A percentile compares a stretch with the other conserved stretches of the same genome.
Evolutionary conservation across 176 grass and related monocot genomes (phyloP).

Genomic region (Calamus simplicifolius): DNA sequence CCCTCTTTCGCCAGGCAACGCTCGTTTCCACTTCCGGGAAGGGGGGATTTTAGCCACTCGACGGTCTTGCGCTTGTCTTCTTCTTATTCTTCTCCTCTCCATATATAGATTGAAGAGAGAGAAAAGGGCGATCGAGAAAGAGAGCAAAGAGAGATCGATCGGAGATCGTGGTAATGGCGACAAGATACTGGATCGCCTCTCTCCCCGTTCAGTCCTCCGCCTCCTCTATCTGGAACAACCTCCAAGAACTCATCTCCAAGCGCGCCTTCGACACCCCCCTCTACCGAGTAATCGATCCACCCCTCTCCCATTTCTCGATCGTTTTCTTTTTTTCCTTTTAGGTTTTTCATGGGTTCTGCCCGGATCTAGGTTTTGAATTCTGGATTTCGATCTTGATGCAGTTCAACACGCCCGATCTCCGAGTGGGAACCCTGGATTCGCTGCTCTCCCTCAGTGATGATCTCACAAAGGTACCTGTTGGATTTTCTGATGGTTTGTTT

Average conservation of each 20-base stretch:
- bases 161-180: constrained; percentile 39
- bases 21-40: too few relatives aligned
- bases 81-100: too few relatives aligned
- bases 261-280: constrained; percentile 87
- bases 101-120: too few relatives aligned
- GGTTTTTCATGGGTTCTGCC: background rate
- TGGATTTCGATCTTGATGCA: constrained; percentile 1
- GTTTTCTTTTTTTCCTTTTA: background rate
- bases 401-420: constrained; percentile 78
- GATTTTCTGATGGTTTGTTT: background rate
- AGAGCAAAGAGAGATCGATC: too few relatives aligned
- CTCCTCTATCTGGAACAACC: constrained; percentile 42
- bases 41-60: too few relatives aligned
- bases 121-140: too few relatives aligned
- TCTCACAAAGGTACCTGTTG: constrained; percentile 57
- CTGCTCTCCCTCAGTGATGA: constrained; percentile 94
- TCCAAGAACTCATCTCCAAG: constrained; percentile 69
- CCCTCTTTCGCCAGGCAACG: too few relatives aligned
- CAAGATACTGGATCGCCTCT: constrained; percentile 74
- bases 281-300: constrained; percentile 60
- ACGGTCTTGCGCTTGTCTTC: too few relatives aligned
- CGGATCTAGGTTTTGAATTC: background rate
- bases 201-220: constrained; percentile 53
- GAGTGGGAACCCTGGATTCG: constrained; percentile 91
- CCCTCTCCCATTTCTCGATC: background rate